Evolutionary conservation across 2,329 filamentous ascomycete genomes (phyloP), one percentile per base, ranked within the genome.

Genomic region (Phoma sp.): DNA sequence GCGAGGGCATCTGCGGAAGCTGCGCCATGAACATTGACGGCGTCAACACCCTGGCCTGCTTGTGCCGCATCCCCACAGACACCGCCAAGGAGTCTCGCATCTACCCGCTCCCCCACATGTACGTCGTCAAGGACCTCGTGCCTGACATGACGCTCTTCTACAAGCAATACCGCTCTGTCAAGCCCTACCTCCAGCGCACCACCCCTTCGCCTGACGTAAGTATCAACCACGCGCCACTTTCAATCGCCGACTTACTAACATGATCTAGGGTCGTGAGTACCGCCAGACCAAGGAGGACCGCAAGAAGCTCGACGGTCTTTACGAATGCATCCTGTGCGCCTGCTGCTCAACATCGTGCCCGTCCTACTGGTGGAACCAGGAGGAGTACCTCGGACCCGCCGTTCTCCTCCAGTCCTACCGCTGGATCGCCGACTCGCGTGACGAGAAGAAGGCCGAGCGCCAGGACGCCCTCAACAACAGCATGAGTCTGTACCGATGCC

Each of bases 1-100:
- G 95, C 80, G 95, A 99, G 85, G 95, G 95, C 69, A 99, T 99
- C 73, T 99, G 95, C 76, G 95, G 95, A 67, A 96, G 91, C 79
- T 99, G 95, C 77, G 95, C 95, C 66, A 99, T 99, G 95, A 99
- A 99, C 84, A 98, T 99, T 77, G 96, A 98, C 78, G 95, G 95
- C 77, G 90, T 96, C 73, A 99, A 99, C 83, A 99, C 95, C 54
- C 81, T 99, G 71, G 95, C 95, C 67, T 99, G 95, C 81, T 82
- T 99, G 75, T 99, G 95, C 86, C 92, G 94, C 65, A 99, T 99
- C 64, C 93, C 94, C 51, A 87, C 88, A 69, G 93, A 97, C 69
- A 87, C 87, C 57, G 79, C 81, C 67, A 84, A 89, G 72, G 91
- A 97, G 70, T 86, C 90, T 73, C 94, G 96, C 82, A 93, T 99